These are phyloP conservation scores for Vitis hybrid DNA, from an alignment of 177 flowering plant species.

Conservation along the genomic window DNA sequence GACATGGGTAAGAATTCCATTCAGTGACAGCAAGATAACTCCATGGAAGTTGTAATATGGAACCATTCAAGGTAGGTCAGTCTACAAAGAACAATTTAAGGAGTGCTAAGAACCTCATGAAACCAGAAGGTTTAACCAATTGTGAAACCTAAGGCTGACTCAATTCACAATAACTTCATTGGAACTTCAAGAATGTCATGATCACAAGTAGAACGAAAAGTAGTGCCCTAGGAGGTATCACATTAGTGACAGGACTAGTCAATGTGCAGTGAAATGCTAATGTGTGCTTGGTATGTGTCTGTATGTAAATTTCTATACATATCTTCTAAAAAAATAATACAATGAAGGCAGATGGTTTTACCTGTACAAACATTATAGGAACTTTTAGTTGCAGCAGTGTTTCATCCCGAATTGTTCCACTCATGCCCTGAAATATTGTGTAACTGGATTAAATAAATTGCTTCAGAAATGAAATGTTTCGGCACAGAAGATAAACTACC, in stretches of 20 bases:
- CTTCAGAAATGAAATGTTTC: neutral
- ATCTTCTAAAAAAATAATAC: neutral
- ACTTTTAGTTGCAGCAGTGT: constrained; percentile 53
- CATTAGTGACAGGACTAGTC: neutral
- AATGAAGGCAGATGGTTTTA: constrained; percentile 14
- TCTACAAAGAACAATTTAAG: neutral
- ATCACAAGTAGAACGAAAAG: neutral
- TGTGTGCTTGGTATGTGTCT: neutral
- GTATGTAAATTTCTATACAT: neutral
- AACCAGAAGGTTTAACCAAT: neutral
- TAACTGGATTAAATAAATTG: neutral
- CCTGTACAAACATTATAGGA: constrained; percentile 88
- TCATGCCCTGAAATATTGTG: constrained; percentile 54
- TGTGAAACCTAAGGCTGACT: neutral
- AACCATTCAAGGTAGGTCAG: neutral
- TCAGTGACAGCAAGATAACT: neutral
- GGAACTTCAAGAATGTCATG: neutral
- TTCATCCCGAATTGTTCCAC: constrained; percentile 67
- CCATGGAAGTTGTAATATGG: neutral
- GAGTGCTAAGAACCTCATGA: neutral
- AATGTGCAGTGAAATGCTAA: neutral
- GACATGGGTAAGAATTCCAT: too few relatives aligned
- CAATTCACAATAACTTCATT: neutral
- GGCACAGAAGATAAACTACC: neutral
- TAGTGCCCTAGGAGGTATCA: too few relatives aligned